Evolutionary conservation across 164 flowering plant species (phyloP), one percentile per base, ranked within the genome.

Genomic region (Magnolia kwangsiensis): DNA sequence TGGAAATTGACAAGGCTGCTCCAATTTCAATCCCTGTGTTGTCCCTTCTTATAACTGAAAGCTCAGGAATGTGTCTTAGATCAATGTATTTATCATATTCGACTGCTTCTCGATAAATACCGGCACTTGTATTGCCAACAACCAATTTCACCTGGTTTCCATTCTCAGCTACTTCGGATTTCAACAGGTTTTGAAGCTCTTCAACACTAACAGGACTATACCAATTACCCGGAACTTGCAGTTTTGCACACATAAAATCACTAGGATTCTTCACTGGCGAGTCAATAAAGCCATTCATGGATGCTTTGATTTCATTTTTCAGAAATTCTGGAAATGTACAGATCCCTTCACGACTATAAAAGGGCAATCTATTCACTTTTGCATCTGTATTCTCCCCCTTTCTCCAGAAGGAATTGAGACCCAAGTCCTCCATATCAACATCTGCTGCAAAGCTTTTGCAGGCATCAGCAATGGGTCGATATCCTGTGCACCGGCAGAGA

Each of bases 401-500:
- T 72, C 72, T 80, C 90, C 91, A 90, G 77, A 91, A 95, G 9
- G 91, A 76, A 78, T 95, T 95, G 10, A 90, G 68, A 31, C 99
- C 99, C 72, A 95, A 85, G 81, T 95, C 98, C 82, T 95, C 98
- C 77, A 95, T 85, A 82, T 95, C 98, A 67, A 88, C 90, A 88
- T 93, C 90, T 29, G 84, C 80, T 19, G 97, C 92, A 86, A 93
- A 93, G 79, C 97, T 92, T 81, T 92, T 95, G 85, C 99, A 93
- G 24, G 86, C 97, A 89, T 95, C 99, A 27, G 83, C 88, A 77
- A 95, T 95, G 31, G 99, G 91, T 37, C 98, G 88, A 77, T 93
- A 95, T 29, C 99, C 99, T 37, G 98, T 95, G 76, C 98, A 95
- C 21, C 98, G 90, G 74, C 99, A 95, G 37, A 95, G 91, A 80